These are phyloP conservation scores for Coleophoma cylindrospora DNA, from an alignment of 2,329 filamentous ascomycete species.

Conservation along the genomic window DNA sequence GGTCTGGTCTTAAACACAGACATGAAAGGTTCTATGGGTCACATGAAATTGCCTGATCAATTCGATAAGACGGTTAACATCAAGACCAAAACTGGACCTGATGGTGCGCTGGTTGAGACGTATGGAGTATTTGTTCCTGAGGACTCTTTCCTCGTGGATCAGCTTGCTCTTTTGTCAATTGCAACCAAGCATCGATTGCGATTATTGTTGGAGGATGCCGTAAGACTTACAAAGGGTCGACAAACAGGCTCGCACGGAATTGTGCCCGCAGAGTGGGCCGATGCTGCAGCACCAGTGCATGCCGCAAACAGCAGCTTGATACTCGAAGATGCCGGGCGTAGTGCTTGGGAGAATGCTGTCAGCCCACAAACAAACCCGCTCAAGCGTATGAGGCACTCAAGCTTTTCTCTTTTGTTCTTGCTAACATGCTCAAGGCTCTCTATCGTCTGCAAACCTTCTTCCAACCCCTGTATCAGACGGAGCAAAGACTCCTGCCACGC, in stretches of 20 bases:
- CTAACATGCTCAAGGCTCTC: constrained; percentile 26
- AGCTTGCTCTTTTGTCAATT: constrained; percentile 77
- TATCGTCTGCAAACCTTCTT: constrained; percentile 30
- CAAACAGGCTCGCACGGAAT: constrained; percentile 75
- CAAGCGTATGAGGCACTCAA: constrained; percentile 59
- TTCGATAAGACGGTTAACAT: constrained; percentile 38
- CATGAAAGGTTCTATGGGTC: constrained; percentile 45
- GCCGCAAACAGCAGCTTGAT: constrained; percentile 26
- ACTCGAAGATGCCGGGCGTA: constrained; percentile 21
- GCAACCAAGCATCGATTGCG: constrained; percentile 76
- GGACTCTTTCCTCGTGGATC: constrained; percentile 72
- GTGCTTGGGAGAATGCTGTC: constrained; percentile 41
- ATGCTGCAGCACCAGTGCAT: constrained; percentile 54
- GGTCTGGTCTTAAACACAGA: constrained; percentile 52
- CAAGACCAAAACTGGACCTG: constrained; percentile 52
- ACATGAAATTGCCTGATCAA: constrained; percentile 22
- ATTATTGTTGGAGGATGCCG: constrained; percentile 72
- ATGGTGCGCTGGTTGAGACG: constrained; percentile 58
- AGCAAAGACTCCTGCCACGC: constrained; percentile 40
- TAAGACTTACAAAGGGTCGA: constrained; percentile 63
- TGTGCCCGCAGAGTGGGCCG: constrained; percentile 70
- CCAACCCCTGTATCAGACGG: constrained; percentile 41
- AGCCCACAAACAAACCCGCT: constrained; percentile 48
- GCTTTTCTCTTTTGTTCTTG: constrained; percentile 43
- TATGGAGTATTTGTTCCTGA: constrained; percentile 68